Base-by-base conservation (phyloP, 805 yeast genomes). In the Saturnispora quitensis region DNA sequence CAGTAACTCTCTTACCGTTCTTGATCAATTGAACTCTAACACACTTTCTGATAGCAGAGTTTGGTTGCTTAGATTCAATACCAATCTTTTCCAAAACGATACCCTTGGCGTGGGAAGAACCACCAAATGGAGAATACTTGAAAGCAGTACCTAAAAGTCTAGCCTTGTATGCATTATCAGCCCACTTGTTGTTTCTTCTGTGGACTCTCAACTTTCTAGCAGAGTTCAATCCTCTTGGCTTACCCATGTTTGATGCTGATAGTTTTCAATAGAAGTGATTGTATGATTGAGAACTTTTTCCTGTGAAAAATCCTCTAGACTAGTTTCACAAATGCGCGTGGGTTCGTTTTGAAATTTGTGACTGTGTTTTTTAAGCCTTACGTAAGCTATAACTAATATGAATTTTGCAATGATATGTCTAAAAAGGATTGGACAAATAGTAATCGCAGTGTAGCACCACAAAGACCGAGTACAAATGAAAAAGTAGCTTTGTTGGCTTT, bases 111-210 rank as follows among this genome's bases (percentile, higher is more conserved):
- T 93, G 99, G 68, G 99, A 93, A 71, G 99, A 90, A 75, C 98
- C 99, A 77, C 98, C 98, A 73, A 93, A 93, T 77, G 99, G 99
- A 72, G 99, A 93, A 63, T 96, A 93, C 83, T 90, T 93, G 96
- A 86, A 93, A 68, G 97, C 97, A 68, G 99, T 93, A 69, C 99
- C 99, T 74, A 93, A 84, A 73, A 93, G 86, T 85, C 99, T 90
- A 78, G 96, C 80, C 86, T 95, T 95, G 83, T 89, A 95, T 70
- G 89, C 78, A 76, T 85, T 84, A 77, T 93, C 99, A 68, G 99
- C 97, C 99, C 99, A 93, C 82, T 97, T 93, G 89, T 93, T 93
- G 86, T 90, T 90, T 79, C 98, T 91, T 80, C 99, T 90, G 90
- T 88, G 95, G 77, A 85, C 89, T 86, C 99, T 90, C 79, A 93